Evolutionary conservation across 495 filamentous ascomycete species (phyloP).

Genomic region (Penicillium silybi): DNA sequence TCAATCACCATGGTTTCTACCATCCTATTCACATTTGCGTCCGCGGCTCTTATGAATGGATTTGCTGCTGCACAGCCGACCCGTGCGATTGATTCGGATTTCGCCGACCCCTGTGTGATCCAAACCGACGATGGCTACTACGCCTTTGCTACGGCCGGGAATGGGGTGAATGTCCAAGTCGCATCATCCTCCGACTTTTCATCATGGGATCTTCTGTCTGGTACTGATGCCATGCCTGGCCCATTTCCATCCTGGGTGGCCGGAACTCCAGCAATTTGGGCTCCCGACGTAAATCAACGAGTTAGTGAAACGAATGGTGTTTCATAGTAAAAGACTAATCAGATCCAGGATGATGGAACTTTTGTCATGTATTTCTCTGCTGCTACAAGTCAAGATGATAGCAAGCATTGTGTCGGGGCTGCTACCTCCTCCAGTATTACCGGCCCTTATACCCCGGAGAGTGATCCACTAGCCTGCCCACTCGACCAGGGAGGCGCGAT

Average conservation of each 20-base stretch:
- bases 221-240: constrained; percentile 27
- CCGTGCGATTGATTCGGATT: constrained; percentile 26
- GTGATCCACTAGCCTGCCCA: constrained; percentile 29
- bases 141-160: constrained; percentile 28
- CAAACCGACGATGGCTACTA: constrained; percentile 26
- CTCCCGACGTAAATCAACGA: constrained; percentile 42
- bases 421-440: constrained; percentile 33
- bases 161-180: constrained; percentile 20
- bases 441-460: constrained; percentile 34
- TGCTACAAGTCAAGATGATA: constrained; percentile 13
- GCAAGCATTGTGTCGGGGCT: constrained; percentile 42
- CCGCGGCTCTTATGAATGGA: constrained; percentile 1
- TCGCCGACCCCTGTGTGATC: constrained; percentile 32
- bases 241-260: constrained; percentile 29
- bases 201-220: constrained; percentile 23
- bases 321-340: constrained; percentile 3
- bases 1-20: constrained; percentile 1
- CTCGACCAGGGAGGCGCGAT: constrained; percentile 37
- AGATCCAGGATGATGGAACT: constrained; percentile 23
- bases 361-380: constrained; percentile 45
- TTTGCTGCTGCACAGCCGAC: constrained; percentile 9
- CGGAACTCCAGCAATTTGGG: constrained; percentile 38
- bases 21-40: neutral
- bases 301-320: neutral
- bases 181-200: constrained; percentile 25